A percentile compares a stretch with the other conserved stretches of the same genome.
Conservation (phyloP, 352 stramenopile species). For the Phytopythium helicoides region DNA sequence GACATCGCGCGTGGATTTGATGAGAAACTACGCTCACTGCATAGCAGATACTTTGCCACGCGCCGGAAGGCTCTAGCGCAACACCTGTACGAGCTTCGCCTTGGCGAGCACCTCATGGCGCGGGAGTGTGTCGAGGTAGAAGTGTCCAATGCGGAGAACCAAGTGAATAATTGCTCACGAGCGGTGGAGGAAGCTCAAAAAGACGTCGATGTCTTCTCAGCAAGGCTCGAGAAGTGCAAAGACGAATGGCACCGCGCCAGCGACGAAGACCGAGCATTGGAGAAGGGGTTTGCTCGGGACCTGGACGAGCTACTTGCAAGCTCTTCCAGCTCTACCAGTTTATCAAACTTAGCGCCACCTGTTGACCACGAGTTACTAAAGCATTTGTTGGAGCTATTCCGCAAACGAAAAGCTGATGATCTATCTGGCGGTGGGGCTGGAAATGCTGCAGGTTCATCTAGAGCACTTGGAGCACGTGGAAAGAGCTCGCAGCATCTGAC, state of each 20-base stretch:
- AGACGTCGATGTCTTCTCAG: constrained; percentile 49
- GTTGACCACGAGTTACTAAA: constrained; percentile 80
- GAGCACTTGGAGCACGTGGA: constrained; percentile 7
- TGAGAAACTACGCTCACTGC: constrained; percentile 69
- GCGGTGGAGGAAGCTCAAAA: constrained; percentile 15
- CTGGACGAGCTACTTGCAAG: constrained; percentile 67
- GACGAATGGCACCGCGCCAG: constrained; percentile 64
- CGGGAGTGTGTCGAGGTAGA: constrained; percentile 48
- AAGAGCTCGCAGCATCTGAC: constrained; percentile 28
- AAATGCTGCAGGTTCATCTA: constrained; percentile 15
- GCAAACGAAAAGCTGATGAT: constrained; percentile 66
- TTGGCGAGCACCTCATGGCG: constrained; percentile 49
- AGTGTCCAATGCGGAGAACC: constrained; percentile 12
- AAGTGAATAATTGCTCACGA: neutral
- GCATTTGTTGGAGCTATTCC: constrained; percentile 69
- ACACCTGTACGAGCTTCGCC: constrained; percentile 68
- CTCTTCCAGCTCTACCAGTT: constrained; percentile 19
- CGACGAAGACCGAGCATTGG: constrained; percentile 69
- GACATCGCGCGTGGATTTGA: constrained; percentile 86
- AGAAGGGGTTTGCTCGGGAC: constrained; percentile 61
- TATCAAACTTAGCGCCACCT: constrained; percentile 24
- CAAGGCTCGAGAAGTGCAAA: constrained; percentile 46
- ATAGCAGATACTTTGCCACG: constrained; percentile 55
- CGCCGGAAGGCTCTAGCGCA: constrained; percentile 51
- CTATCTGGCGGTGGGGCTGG: constrained; percentile 13